phyloP scores from a whole-genome alignment of 108 stramenopile genomes.

The Skeletonema tropicum region DNA sequence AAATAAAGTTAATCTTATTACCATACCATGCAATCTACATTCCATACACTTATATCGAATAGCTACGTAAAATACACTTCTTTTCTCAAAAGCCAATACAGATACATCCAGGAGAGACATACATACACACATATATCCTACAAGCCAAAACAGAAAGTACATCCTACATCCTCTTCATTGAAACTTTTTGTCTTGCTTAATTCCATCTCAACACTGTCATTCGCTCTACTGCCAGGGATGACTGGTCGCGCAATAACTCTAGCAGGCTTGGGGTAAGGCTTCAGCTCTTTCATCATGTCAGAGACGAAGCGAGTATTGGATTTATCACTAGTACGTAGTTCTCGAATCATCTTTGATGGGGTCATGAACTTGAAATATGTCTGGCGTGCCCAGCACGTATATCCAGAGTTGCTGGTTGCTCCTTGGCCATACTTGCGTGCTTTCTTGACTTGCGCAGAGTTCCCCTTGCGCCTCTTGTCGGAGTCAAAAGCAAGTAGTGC shows the following conservation, averaged over 20 bases:
- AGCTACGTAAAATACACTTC: neutral
- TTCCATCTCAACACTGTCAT: neutral
- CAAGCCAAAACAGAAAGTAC: neutral
- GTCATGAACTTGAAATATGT: constrained; percentile 16
- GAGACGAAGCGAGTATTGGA: constrained; percentile 11
- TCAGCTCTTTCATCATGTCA: neutral
- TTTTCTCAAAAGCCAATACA: neutral
- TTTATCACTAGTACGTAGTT: constrained; percentile 7
- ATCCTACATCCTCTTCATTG: neutral
- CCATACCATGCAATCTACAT: too few relatives aligned
- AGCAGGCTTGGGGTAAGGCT: constrained; percentile 2
- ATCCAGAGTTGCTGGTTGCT: constrained; percentile 1
- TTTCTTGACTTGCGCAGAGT: neutral
- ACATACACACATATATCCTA: too few relatives aligned
- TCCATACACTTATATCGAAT: neutral
- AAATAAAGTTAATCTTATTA: neutral
- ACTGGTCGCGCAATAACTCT: neutral
- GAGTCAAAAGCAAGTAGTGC: constrained; percentile 11
- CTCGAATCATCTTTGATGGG: constrained; percentile 9
- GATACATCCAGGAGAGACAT: too few relatives aligned
- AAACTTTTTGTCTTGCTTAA: neutral
- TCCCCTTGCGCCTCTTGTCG: constrained; percentile 6
- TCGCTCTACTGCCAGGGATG: neutral
- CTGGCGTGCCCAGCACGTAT: constrained; percentile 5
- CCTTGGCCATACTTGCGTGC: constrained; percentile 17